Evolutionary conservation across 2,329 filamentous ascomycete genomes (phyloP).

Genomic region (Colletotrichum acutatum): DNA sequence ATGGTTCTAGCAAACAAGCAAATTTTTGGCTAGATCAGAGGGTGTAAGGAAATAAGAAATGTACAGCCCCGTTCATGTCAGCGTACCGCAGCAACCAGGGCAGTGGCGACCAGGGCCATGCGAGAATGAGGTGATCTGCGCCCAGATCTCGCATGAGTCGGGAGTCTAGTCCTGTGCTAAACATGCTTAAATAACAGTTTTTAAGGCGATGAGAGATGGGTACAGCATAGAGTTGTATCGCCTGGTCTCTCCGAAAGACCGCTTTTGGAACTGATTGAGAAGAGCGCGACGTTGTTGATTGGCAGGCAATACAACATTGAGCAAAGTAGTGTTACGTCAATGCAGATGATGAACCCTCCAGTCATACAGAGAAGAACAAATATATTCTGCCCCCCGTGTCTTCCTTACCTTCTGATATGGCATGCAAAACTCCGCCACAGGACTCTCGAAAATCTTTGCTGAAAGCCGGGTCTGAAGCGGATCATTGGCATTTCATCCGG

Average conservation of each 20-base stretch:
- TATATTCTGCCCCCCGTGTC: background rate
- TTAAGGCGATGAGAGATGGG: background rate
- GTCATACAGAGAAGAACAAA: background rate
- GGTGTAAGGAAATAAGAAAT: background rate
- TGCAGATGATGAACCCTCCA: background rate
- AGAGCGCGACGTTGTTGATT: background rate
- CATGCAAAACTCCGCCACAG: too few species aligned
- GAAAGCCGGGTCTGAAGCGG: background rate
- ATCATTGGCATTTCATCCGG: background rate
- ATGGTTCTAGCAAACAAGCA: background rate
- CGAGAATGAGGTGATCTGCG: background rate
- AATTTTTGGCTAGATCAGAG: background rate
- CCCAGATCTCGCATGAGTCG: background rate
- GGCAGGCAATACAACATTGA: background rate
- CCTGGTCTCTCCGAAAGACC: background rate
- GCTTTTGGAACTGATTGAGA: background rate
- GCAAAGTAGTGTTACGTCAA: background rate
- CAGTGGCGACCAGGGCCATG: background rate
- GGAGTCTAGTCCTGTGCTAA: background rate
- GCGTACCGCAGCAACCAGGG: background rate
- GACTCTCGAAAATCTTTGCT: too few species aligned
- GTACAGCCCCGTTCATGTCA: background rate
- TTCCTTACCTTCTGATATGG: too few species aligned
- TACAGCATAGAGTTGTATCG: background rate
- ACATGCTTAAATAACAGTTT: background rate